Conservation (phyloP, 2,329 filamentous ascomycete genomes). For the Colletotrichum caudatum region DNA sequence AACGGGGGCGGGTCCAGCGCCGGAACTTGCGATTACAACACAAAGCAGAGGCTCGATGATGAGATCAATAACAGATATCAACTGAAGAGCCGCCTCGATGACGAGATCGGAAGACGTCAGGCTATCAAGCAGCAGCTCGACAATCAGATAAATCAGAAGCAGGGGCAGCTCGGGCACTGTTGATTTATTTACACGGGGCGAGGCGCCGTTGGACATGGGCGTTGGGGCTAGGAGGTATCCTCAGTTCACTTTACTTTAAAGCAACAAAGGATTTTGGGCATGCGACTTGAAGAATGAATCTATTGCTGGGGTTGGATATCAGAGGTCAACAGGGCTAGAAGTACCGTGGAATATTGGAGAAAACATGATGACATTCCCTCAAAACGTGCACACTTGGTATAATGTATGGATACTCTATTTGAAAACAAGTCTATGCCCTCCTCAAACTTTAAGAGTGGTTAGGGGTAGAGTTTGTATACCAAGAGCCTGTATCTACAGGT, state of each 20-base stretch:
- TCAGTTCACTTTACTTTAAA: background rate
- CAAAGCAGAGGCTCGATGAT: slow-evolving; percentile 37
- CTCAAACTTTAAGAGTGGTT: no score
- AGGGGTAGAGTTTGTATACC: background rate
- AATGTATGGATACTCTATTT: background rate
- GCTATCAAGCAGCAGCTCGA: slow-evolving; percentile 24
- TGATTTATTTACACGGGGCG: background rate
- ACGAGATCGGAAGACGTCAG: slow-evolving; percentile 31
- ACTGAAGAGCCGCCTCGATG: slow-evolving; percentile 45
- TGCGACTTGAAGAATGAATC: background rate
- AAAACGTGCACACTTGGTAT: no score
- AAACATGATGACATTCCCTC: background rate
- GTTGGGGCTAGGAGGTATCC: background rate
- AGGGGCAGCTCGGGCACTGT: background rate
- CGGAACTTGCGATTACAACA: background rate
- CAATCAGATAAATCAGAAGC: slow-evolving; percentile 12
- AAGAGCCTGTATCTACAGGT: no score
- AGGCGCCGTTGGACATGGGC: background rate
- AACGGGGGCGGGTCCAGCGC: background rate
- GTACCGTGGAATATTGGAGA: background rate
- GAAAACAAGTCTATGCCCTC: background rate
- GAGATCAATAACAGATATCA: slow-evolving; percentile 48
- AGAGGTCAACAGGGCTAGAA: background rate
- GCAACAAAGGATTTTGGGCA: background rate
- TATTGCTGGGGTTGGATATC: background rate